Evolutionary conservation across 768 basidiomycete species (phyloP).

Genomic region (Piloderma croceum): DNA sequence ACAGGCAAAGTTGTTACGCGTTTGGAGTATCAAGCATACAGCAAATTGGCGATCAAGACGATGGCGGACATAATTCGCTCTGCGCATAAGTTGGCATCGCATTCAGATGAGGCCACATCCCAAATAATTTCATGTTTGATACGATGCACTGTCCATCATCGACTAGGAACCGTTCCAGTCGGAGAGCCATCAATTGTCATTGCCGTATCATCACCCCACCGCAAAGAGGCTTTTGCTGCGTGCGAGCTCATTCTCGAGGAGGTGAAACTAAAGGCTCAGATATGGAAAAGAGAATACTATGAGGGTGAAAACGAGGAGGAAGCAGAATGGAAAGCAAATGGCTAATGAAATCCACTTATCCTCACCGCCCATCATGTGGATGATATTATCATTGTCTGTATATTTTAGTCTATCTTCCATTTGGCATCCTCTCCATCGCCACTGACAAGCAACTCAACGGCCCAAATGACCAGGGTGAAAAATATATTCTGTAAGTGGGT

Average conservation of each 20-base stretch:
- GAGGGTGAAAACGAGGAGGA: conserved; percentile 57
- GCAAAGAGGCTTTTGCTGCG: conserved; percentile 72
- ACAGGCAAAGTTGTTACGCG: conserved; percentile 66
- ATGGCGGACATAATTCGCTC: conserved; percentile 54
- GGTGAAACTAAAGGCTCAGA: conserved; percentile 76
- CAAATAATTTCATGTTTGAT: conserved; percentile 36
- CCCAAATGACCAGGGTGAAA: conserved; percentile 80
- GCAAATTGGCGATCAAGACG: conserved; percentile 73
- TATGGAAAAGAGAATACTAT: conserved; percentile 92
- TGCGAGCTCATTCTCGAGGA: conserved; percentile 84
- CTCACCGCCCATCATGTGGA: background rate
- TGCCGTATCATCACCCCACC: conserved; percentile 78
- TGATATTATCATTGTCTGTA: background rate
- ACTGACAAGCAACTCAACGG: conserved; percentile 73
- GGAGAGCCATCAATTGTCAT: conserved; percentile 82
- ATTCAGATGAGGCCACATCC: conserved; percentile 32
- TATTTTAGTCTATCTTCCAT: conserved; percentile 70
- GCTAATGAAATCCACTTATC: conserved; percentile 18
- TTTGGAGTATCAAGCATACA: conserved; percentile 81
- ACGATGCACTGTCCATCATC: conserved; percentile 64
- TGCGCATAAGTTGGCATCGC: conserved; percentile 36
- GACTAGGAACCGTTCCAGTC: conserved; percentile 71
- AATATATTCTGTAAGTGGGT: too few relatives aligned
- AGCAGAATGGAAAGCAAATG: conserved; percentile 70
- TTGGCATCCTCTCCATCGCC: conserved; percentile 65